Percentiles rank a stretch among this genome's conserved stretches.
phyloP scores from a whole-genome alignment of 73 alveolate species.

The Paramecium primaurelia region DNA sequence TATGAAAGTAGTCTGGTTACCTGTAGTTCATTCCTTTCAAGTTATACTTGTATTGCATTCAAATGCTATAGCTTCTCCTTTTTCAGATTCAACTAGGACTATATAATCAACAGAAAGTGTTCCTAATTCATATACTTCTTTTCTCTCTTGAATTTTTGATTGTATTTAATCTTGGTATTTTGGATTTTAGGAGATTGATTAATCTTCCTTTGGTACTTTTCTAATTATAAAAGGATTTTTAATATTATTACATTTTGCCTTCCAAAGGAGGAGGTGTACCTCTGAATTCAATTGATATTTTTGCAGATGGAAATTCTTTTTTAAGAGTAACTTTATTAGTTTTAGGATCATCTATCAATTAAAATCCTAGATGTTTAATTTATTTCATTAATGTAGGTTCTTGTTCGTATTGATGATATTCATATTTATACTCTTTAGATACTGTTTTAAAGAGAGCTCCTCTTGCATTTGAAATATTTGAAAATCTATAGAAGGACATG shows the following conservation, averaged over 20 bases:
- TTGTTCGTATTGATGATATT: neutral
- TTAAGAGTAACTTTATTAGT: neutral
- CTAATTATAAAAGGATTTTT: neutral
- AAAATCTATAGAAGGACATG: neutral
- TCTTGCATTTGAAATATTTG: neutral
- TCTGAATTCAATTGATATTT: neutral
- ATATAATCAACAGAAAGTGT: neutral
- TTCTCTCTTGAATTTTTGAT: neutral
- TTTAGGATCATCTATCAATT: neutral
- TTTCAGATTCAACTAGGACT: neutral
- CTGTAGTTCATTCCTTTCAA: neutral
- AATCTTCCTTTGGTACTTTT: neutral
- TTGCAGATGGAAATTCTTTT: neutral
- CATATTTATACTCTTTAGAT: neutral
- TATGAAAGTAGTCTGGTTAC: neutral
- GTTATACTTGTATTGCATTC: constrained; percentile 40
- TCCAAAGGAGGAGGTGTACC: neutral
- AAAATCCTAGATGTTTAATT: neutral
- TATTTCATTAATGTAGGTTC: neutral
- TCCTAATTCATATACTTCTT: neutral
- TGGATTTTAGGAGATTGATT: neutral
- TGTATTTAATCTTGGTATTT: neutral
- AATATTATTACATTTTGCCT: neutral
- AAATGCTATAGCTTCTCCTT: constrained; percentile 47
- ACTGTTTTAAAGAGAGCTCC: neutral